Conservation (phyloP, 2,329 filamentous ascomycete genomes). For the Zasmidium cellare region DNA sequence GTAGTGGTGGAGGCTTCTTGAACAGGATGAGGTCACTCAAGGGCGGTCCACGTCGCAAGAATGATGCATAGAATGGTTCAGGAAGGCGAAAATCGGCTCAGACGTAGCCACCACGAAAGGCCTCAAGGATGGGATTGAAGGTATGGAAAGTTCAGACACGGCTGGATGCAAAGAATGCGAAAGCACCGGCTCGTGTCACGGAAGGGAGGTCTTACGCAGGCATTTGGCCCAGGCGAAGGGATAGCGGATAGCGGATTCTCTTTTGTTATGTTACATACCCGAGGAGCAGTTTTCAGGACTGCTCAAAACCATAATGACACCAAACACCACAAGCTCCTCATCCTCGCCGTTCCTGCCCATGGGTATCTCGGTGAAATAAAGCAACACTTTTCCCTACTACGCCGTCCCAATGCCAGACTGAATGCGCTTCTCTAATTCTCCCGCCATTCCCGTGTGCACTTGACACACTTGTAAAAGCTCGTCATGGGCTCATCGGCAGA, state of each 20-base stretch:
- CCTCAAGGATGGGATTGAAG: neutral
- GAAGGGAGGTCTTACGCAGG: slow-evolving; percentile 3
- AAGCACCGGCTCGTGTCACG: neutral
- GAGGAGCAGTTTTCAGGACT: slow-evolving; percentile 1
- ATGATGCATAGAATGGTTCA: slow-evolving; percentile 32
- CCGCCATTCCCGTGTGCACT: slow-evolving; percentile 47
- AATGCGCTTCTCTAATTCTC: slow-evolving; percentile 34
- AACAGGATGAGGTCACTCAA: slow-evolving; percentile 82
- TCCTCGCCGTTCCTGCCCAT: neutral
- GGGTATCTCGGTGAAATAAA: slow-evolving; percentile 1
- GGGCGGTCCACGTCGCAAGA: slow-evolving; percentile 57
- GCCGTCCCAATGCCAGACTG: neutral
- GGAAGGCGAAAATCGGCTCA: neutral
- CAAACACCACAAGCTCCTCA: neutral
- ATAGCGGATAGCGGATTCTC: neutral
- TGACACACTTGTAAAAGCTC: slow-evolving; percentile 74
- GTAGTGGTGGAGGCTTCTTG: slow-evolving; percentile 60
- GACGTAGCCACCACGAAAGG: neutral
- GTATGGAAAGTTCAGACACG: neutral
- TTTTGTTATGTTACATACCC: slow-evolving; percentile 8
- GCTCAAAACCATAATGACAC: neutral
- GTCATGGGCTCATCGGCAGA: slow-evolving; percentile 99
- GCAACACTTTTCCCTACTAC: neutral
- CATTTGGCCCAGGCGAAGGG: slow-evolving; percentile 1
- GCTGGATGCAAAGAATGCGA: neutral